Percentiles rank a stretch among this genome's conserved stretches.
phyloP scores from a whole-genome alignment of 2,329 filamentous ascomycete genomes.

The Ambrosiella cleistominuta region DNA sequence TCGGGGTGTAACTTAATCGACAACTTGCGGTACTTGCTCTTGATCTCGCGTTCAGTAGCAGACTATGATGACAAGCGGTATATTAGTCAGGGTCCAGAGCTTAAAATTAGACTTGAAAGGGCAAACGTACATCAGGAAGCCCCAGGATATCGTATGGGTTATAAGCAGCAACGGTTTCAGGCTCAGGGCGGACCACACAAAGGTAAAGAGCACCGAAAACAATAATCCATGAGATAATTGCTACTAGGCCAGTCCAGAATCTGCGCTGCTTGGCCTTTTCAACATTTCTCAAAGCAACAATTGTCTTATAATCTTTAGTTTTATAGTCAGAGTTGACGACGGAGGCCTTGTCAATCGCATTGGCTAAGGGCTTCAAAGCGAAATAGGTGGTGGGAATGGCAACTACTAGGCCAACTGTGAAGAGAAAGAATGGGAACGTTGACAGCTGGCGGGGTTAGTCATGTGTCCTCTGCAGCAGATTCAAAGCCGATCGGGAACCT shows the following conservation, averaged over 20 bases:
- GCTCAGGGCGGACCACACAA: constrained; percentile 38
- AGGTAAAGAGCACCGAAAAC: constrained; percentile 89
- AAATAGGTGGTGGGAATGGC: constrained; percentile 84
- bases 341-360: constrained; percentile 30
- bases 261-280: constrained; percentile 82
- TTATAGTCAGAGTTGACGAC: constrained; percentile 39
- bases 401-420: constrained; percentile 74
- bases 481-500: no score
- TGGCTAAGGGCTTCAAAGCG: constrained; percentile 24
- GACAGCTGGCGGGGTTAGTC: constrained; percentile 32
- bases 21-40: constrained; percentile 72
- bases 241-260: constrained; percentile 65
- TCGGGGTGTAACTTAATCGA: constrained; percentile 82
- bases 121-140: constrained; percentile 50
- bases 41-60: constrained; percentile 76
- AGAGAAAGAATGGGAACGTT: constrained; percentile 73
- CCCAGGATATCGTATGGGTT: constrained; percentile 93
- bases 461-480: neutral
- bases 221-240: constrained; percentile 58
- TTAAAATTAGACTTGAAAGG: neutral
- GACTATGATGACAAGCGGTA: constrained; percentile 33
- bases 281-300: constrained; percentile 64
- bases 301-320: constrained; percentile 65
- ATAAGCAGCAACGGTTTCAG: constrained; percentile 50
- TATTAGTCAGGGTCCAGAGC: constrained; percentile 5